These are phyloP conservation scores for Podospora bellae-mahoneyi DNA, from an alignment of 495 filamentous ascomycete genomes.

Conservation along the genomic window DNA sequence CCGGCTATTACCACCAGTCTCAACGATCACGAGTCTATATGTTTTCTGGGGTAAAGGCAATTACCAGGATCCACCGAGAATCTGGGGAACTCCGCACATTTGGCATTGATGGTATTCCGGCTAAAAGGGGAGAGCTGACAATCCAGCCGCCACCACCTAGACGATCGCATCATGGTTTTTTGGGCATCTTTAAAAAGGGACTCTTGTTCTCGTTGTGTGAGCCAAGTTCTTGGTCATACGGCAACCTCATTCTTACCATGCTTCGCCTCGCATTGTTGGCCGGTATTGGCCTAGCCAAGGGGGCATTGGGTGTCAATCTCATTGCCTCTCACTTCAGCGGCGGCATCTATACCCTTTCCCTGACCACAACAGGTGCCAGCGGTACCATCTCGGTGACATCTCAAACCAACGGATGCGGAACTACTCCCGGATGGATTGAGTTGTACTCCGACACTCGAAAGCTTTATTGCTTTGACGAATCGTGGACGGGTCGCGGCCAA, in stretches of 20 bases:
- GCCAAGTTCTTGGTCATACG: neutral
- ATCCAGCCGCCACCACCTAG: neutral
- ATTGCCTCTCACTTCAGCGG: conserved; percentile 46
- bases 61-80: conserved; percentile 6
- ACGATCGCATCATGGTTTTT: neutral
- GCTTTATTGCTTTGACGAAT: conserved; percentile 62
- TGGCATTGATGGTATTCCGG: conserved; percentile 16
- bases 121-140: conserved; percentile 13
- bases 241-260: conserved; percentile 9
- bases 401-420: conserved; percentile 34
- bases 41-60: conserved; percentile 11
- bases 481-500: conserved; percentile 37
- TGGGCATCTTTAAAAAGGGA: neutral
- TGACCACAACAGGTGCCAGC: conserved; percentile 25
- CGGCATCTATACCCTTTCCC: conserved; percentile 39
- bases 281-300: conserved; percentile 24
- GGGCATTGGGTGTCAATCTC: conserved; percentile 36
- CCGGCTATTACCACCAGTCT: conserved; percentile 16
- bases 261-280: conserved; percentile 16
- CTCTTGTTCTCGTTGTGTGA: neutral
- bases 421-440: conserved; percentile 55
- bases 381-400: conserved; percentile 34
- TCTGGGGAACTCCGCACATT: conserved; percentile 13
- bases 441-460: conserved; percentile 41
- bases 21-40: conserved; percentile 1